Percentiles rank a stretch among this genome's conserved stretches.
Conservation (phyloP, 2,329 filamentous ascomycete species). For the Diaporthe nobilis region DNA sequence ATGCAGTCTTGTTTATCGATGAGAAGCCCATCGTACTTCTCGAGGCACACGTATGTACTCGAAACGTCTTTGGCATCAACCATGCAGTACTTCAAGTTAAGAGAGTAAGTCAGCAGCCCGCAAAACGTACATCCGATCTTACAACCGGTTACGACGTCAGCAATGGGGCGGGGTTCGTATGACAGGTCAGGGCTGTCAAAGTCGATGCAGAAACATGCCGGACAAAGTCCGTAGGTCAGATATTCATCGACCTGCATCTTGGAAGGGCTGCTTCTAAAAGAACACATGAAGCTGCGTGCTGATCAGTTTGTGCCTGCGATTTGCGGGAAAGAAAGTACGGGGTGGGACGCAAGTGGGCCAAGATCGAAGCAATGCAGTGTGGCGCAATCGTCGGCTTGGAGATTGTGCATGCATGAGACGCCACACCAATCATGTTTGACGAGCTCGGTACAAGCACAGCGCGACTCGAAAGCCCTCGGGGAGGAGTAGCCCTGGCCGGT, state of each 20-base stretch:
- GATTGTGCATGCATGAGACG: not conserved
- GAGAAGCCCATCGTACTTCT: not conserved
- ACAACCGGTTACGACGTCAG: not conserved
- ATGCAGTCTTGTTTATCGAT: not conserved
- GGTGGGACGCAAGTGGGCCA: not conserved
- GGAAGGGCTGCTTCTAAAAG: no score
- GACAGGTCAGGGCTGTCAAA: not conserved
- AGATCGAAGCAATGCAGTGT: not conserved
- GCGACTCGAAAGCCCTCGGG: no score
- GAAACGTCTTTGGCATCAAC: not conserved
- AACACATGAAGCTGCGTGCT: not conserved
- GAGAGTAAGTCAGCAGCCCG: not conserved
- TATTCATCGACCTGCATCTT: not conserved
- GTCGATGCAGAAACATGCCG: not conserved
- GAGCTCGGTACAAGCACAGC: not conserved
- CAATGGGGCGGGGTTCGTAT: not conserved
- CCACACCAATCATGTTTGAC: not conserved
- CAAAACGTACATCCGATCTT: not conserved
- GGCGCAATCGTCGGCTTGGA: not conserved
- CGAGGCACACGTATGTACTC: not conserved
- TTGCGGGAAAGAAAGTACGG: not conserved
- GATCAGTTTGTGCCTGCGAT: not conserved
- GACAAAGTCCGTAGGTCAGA: not conserved
- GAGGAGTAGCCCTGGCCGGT: no score
- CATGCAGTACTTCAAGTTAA: not conserved